Percentiles rank a stretch among this genome's conserved stretches.
Evolutionary conservation across 2,329 filamentous ascomycete genomes (phyloP).

Genomic region (Sphaerulina vaccinii): DNA sequence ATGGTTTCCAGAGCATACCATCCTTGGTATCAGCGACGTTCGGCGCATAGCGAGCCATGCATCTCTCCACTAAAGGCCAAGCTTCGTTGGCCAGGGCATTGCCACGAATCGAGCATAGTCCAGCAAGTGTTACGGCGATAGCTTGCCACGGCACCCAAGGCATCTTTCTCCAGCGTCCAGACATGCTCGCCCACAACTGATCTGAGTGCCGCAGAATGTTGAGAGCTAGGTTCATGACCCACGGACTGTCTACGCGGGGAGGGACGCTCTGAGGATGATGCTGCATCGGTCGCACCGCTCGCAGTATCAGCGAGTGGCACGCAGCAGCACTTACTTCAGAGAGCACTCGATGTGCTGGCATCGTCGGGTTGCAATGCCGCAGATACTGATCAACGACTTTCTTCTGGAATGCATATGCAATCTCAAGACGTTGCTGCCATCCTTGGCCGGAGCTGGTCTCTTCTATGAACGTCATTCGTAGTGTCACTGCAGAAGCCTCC

Average conservation of each 20-base stretch:
- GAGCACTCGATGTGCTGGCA: constrained; percentile 28
- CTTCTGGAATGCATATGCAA: constrained; percentile 29
- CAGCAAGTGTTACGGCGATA: constrained; percentile 53
- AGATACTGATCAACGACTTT: constrained; percentile 29
- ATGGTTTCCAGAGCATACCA: constrained; percentile 55
- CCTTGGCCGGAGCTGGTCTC: constrained; percentile 20
- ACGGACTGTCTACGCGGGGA: constrained; percentile 35
- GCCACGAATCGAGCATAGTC: constrained; percentile 51
- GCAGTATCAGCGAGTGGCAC: constrained; percentile 29
- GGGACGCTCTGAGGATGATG: constrained; percentile 26
- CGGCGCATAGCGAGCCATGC: constrained; percentile 46
- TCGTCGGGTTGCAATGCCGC: constrained; percentile 28
- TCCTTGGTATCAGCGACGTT: constrained; percentile 52
- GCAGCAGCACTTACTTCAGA: constrained; percentile 24
- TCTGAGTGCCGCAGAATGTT: constrained; percentile 44
- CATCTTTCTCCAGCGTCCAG: constrained; percentile 50
- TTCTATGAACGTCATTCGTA: constrained; percentile 22
- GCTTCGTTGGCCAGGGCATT: constrained; percentile 50
- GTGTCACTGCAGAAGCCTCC: constrained; percentile 19
- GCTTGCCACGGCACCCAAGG: constrained; percentile 58
- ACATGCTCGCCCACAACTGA: constrained; percentile 30
- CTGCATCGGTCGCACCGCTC: constrained; percentile 34
- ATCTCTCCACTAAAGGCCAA: constrained; percentile 51
- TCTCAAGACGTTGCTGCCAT: constrained; percentile 34
- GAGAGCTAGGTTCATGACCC: constrained; percentile 41